phyloP scores from a whole-genome alignment of 768 basidiomycete genomes.

The Mycena metata region DNA sequence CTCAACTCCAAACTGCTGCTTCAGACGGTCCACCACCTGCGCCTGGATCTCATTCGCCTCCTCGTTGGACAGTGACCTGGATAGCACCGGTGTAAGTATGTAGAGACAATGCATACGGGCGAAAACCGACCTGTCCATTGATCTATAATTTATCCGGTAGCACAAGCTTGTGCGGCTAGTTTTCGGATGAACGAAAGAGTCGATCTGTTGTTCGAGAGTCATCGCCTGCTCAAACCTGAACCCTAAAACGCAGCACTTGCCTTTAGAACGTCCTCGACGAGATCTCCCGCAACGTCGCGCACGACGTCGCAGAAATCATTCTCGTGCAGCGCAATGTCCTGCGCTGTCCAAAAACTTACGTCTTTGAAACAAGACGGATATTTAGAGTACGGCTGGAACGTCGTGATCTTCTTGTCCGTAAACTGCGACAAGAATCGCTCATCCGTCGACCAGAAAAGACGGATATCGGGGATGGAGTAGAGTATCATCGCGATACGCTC shows the following conservation, averaged over 20 bases:
- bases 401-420: conserved; percentile 76
- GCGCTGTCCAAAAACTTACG: conserved; percentile 91
- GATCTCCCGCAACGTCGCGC: conserved; percentile 90
- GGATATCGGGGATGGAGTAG: conserved; percentile 96
- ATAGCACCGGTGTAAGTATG: conserved; percentile 6
- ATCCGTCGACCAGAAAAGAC: conserved; percentile 96
- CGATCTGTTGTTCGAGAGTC: conserved; percentile 70
- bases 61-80: conserved; percentile 88
- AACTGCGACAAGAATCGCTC: conserved; percentile 92
- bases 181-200: conserved; percentile 92
- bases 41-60: conserved; percentile 88
- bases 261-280: conserved; percentile 91
- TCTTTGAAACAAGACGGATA: conserved; percentile 96
- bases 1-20: conserved; percentile 82
- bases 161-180: conserved; percentile 84
- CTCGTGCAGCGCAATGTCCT: conserved; percentile 76
- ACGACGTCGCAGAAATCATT: conserved; percentile 98
- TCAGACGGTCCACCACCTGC: conserved; percentile 67
- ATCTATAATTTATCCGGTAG: conserved; percentile 94
- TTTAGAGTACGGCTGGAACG: conserved; percentile 93
- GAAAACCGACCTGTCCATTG: conserved; percentile 87
- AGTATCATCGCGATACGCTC: conserved; percentile 99
- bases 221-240: conserved; percentile 24
- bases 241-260: conserved; percentile 57
- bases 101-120: conserved; percentile 3